Evolutionary conservation across 2,329 filamentous ascomycete species (phyloP), one percentile per base, ranked within the genome.

Genomic region (Macrophomina pseudophaseolina): DNA sequence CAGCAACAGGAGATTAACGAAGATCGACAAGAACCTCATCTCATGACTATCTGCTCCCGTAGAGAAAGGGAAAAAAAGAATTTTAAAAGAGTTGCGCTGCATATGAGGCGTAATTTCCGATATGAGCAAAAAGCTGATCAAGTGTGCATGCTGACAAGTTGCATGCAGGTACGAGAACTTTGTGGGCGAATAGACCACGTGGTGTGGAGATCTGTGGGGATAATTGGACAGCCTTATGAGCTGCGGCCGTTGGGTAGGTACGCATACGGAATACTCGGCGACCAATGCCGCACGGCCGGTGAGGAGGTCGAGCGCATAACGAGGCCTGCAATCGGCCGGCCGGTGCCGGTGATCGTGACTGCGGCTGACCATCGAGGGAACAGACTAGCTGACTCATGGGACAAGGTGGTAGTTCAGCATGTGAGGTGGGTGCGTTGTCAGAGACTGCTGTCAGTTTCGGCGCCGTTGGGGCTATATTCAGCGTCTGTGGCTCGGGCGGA

Each of bases 361-460:
- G 64, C 12, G 70, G 67, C 12, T 70, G 73, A 68, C 72, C 72
- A 74, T 44, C 70, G 53, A 42, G 71, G 69, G 73, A 66, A 64
- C 70, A 72, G 16, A 56, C 68, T 9, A 69, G 69, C 12, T 69
- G 68, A 28, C 72, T 65, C 23, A 70, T 7, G 70, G 28, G 23
- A 69, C 67, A 28, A 48, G 48, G 6, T 73, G 70, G 53, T 74
- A 72, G 62, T 72, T 72, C 58, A 71, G 56, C 49, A 12, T 35
- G 28, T 16, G 12, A 51, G 11, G 11, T 23, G 18, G 48, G 12
- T 30, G 18, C 54, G 52, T 51, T 14, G 53, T 38, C 6, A 38
- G 35, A 7, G 11, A 38, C 6, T 8, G 35, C 6, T 1, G 58
- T 42, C 59, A 54, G 53, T n/a, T 28, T 16, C 58, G 12, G 28